Evolutionary conservation across 768 basidiomycete genomes (phyloP), one percentile per base, ranked within the genome.

Genomic region (Strobilomyces confusus): DNA sequence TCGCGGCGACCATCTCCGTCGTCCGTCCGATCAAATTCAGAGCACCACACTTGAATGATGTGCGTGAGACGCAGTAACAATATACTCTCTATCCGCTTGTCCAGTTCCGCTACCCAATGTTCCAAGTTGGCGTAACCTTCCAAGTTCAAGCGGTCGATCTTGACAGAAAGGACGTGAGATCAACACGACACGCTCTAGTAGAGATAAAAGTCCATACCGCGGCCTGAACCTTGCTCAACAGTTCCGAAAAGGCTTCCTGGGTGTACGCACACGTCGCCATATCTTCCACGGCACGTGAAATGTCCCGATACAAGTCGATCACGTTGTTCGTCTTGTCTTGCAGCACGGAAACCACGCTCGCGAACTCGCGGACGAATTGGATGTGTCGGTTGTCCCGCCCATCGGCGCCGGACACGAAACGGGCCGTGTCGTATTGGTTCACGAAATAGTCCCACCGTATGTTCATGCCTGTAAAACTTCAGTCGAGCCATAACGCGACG

Each of bases 381-480:
- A 95, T 85, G 65, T 98, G 95, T 56, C 92, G 78, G 64, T 86
- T 93, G 64, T 97, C 94, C 37, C 72, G 77, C 13, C 83, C 86
- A 60, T 93, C 91, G n/a, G 83, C 75, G 44, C 79, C 76, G 0
- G 87, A 75, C 8, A 88, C 79, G 65, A 86, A 91, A 54, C 92
- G 79, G 15, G 83, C 78, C 5, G 87, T 81, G 59, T 95, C 94
- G 66, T 92, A 98, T 49, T 94, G 89, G 64, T 90, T 95, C 61
- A 98, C 89, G 63, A 98, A 94, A 71, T 92, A 81, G 67, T 98
- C 97, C 97, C 97, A 99, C 23, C 90, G 86, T 52, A 95, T 90
- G 63, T 81, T 82, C 88, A 99, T 95, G 25, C 95, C 95, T 95
- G 43, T 15, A 47, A 19, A 25, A 5, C 19, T 43, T 14, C n/a